Evolutionary conservation across 345 rosid genomes (phyloP), one percentile per base, ranked within the genome.

Genomic region (Carallia brachiata): DNA sequence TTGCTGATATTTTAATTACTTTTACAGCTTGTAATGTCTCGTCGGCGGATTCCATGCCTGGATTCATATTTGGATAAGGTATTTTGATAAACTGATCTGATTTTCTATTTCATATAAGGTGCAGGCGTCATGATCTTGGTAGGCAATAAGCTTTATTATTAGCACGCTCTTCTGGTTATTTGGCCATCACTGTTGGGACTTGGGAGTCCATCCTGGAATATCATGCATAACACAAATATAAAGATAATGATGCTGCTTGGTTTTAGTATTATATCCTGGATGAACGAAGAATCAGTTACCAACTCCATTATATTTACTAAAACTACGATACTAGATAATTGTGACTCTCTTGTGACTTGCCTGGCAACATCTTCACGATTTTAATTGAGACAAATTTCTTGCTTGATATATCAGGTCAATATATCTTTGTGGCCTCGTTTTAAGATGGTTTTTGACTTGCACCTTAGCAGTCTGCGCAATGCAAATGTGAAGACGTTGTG

Each of bases 21-120:
- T 65, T 47, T 70, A 39, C 89, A 95, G 99, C 98, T 95, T 50
- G 86, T 83, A 62, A 92, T 95, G 99, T 92, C 99, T 60, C 89
- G 94, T 65, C 86, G 96, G 57, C 76, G 98, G 40, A 89, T 92
- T 81, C 99, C 98, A 54, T 92, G 99, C 88, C 82, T 95, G 77
- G 99, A 95, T 83, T 95, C 99, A 13, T 95, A 90, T 81, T 80
- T 95, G 73, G 99, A 95, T 83, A 95, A 92, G 99, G 98, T 95
- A 16, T 61, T 44, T 44, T 44, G 50, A 44, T 44, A 44, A 12
- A 12, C 12, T 44, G 50, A 44, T 44, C 12, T 44, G 50, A 44
- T 44, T 44, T 44, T 3, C 4, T n/a, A 44, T 44, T 44, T 44
- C 0, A 4, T n/a, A 19, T 37, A 6, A 19, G 28, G 23, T 36